A percentile compares a stretch with the other conserved stretches of the same genome.
These are phyloP conservation scores for Termitomyces sp. DNA, from an alignment of 768 basidiomycete species.

Conservation along the genomic window DNA sequence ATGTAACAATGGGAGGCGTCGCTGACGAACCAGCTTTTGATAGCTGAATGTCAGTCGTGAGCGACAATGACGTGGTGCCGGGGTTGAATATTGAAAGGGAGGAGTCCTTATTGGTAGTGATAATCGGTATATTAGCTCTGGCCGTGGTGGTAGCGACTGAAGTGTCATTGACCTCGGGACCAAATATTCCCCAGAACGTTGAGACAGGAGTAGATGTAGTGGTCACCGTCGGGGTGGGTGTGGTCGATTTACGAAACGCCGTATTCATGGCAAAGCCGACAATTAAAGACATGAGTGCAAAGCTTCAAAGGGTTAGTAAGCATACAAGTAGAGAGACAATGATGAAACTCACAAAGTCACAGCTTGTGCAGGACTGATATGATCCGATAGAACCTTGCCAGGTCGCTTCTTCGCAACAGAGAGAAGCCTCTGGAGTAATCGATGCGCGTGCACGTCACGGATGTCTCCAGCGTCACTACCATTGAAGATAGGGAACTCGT, in stretches of 20 bases:
- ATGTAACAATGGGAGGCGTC: background rate
- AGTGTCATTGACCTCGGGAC: constrained; percentile 34
- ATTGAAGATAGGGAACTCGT: constrained; percentile 39
- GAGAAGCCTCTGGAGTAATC: constrained; percentile 41
- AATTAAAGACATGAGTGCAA: constrained; percentile 67
- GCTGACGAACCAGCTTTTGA: constrained; percentile 12
- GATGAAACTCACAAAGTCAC: constrained; percentile 55
- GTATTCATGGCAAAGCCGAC: constrained; percentile 56
- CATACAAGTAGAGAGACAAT: constrained; percentile 8
- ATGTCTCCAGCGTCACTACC: constrained; percentile 38
- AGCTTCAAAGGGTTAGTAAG: constrained; percentile 30
- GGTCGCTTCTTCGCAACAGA: constrained; percentile 31
- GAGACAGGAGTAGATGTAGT: constrained; percentile 20
- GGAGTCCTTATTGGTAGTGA: constrained; percentile 42
- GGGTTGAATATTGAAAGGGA: constrained; percentile 49
- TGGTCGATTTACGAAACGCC: constrained; percentile 29
- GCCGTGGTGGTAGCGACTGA: constrained; percentile 24
- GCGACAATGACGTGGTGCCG: constrained; percentile 38
- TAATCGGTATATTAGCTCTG: constrained; percentile 24
- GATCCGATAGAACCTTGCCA: constrained; percentile 32
- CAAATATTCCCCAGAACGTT: constrained; percentile 37
- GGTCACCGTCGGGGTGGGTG: constrained; percentile 28
- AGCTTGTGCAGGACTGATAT: constrained; percentile 49
- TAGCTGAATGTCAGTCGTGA: constrained; percentile 18
- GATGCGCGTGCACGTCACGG: constrained; percentile 36